Evolutionary conservation across 345 rosid genomes (phyloP), one percentile per base, ranked within the genome.

Genomic region (Angophora floribunda): DNA sequence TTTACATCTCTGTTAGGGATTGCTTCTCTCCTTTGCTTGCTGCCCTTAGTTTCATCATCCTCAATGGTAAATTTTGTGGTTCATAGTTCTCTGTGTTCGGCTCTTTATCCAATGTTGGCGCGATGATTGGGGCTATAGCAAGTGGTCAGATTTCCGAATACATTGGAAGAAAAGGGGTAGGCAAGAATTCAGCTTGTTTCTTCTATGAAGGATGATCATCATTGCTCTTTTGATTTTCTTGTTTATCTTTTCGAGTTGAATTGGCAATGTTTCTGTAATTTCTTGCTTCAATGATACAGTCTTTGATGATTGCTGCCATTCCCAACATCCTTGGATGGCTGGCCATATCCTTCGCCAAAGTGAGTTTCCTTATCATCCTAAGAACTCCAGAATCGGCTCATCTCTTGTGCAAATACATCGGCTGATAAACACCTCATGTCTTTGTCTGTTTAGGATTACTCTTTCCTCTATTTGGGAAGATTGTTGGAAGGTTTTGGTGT

Each of bases 251-350:
- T 14, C 84, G n/a, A 75, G 85, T 59, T 53, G 67, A 36, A 49
- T 53, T 30, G 24, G 86, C 84, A 36, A 59, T 4, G 49, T 85
- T 88, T 52, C 52, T 14, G 45, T 75, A 28, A 86, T 82, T 59
- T 52, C 32, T 90, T 84, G 65, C 24, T 61, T 51, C 21, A 28
- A 41, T 86, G 13, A 13, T 88, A 92, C 94, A 98, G 99, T 95
- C 99, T 89, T 85, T 98, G 88, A 97, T 98, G 98, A 95, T 98
- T 88, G 99, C 99, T 87, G 93, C 99, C n/a, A 94, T 98, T 89
- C 99, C 99, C n/a, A 98, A 97, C 89, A 94, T 98, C 89, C 93
- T 98, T 15, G 99, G 99, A 88, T 98, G 99, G 99, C 96, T 98
- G 55, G 93, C 96, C 88, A 94, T 98, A 91, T 97, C 99, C 86